Conservation (phyloP, 192 early-diverging fungal genomes). For the Phycomyces nitens region DNA sequence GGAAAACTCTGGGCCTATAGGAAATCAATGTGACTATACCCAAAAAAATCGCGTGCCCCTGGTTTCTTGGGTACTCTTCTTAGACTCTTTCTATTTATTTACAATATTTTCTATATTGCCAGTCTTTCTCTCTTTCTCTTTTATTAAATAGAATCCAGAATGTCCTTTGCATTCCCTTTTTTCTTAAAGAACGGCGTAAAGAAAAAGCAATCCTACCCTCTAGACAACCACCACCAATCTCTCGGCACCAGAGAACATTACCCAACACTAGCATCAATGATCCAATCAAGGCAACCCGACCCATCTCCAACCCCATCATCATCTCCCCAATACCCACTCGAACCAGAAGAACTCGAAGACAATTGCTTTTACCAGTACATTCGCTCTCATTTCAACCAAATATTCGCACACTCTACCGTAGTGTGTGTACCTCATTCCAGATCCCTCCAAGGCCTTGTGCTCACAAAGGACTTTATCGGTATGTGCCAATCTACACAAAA, state of each 20-base stretch:
- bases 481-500: slow-evolving; percentile 6
- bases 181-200: slow-evolving; percentile 7
- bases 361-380: slow-evolving; percentile 30
- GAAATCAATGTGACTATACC: background rate
- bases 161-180: slow-evolving; percentile 16
- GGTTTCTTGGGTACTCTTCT: background rate
- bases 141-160: slow-evolving; percentile 1
- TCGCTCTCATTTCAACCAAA: slow-evolving; percentile 19
- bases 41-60: slow-evolving; percentile 2
- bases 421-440: slow-evolving; percentile 48
- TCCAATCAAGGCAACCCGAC: slow-evolving; percentile 13
- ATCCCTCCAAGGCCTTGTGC: slow-evolving; percentile 36
- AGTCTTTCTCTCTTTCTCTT: slow-evolving; percentile 4
- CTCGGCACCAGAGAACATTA: slow-evolving; percentile 3
- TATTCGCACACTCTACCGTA: slow-evolving; percentile 40
- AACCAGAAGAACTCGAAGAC: slow-evolving; percentile 32
- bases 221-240: background rate
- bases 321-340: slow-evolving; percentile 4
- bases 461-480: slow-evolving; percentile 49
- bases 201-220: slow-evolving; percentile 8
- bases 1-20: background rate
- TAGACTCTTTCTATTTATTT: background rate
- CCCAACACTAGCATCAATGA: slow-evolving; percentile 27
- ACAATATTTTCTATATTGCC: slow-evolving; percentile 7
- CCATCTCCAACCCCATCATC: slow-evolving; percentile 13